These are phyloP conservation scores for Alternaria hordeiaustralica DNA, from an alignment of 2,329 filamentous ascomycete species.

Conservation along the genomic window DNA sequence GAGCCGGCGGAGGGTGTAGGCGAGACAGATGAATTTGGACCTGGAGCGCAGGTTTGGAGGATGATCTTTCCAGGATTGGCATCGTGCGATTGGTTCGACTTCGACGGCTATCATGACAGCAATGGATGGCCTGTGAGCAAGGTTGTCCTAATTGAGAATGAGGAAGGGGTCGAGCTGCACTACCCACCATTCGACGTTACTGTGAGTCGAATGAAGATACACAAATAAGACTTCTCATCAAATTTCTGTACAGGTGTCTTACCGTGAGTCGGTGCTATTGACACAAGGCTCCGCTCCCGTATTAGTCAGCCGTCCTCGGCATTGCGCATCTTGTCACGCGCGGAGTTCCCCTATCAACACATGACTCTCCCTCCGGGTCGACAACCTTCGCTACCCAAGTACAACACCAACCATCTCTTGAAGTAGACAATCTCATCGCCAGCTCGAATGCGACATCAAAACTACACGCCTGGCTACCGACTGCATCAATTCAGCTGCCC, in stretches of 20 bases:
- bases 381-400: neutral
- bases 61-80: slow-evolving; percentile 34
- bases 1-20: slow-evolving; percentile 35
- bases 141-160: slow-evolving; percentile 31
- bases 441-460: neutral
- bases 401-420: neutral
- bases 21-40: slow-evolving; percentile 32
- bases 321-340: neutral
- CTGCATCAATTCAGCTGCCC: slow-evolving; percentile 1
- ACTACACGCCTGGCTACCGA: neutral
- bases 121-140: slow-evolving; percentile 42
- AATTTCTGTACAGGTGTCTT: neutral
- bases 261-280: neutral
- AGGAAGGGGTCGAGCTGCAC: slow-evolving; percentile 28
- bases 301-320: neutral
- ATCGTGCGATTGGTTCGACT: slow-evolving; percentile 42
- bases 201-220: slow-evolving; percentile 8
- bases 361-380: neutral
- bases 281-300: neutral
- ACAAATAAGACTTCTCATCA: neutral
- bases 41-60: slow-evolving; percentile 35
- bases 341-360: neutral
- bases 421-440: neutral
- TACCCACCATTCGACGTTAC: slow-evolving; percentile 42
- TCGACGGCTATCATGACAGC: slow-evolving; percentile 42